phyloP scores from a whole-genome alignment of 192 early-diverging fungal species.

The Gigaspora rosea region DNA sequence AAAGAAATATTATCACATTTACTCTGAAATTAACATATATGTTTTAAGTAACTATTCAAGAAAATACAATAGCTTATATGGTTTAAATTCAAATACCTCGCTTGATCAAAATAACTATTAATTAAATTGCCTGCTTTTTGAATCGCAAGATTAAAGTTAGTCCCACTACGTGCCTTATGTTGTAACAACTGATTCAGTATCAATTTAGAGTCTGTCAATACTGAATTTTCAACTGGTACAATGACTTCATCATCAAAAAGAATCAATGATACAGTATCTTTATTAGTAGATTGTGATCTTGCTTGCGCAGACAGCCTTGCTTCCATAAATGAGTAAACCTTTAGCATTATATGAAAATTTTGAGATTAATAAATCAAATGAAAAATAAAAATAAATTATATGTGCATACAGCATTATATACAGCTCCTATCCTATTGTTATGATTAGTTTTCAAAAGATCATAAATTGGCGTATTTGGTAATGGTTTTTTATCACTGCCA shows the following conservation, averaged over 20 bases:
- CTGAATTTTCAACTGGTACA: conserved; percentile 24
- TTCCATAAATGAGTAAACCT: conserved; percentile 30
- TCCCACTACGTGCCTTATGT: conserved; percentile 9
- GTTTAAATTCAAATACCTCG: not conserved
- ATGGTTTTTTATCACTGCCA: not conserved
- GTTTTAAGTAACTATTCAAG: not conserved
- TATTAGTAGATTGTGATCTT: not conserved
- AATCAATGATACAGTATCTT: conserved; percentile 27
- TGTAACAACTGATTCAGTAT: conserved; percentile 10
- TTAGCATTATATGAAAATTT: not conserved
- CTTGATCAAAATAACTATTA: not conserved
- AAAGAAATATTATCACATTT: conserved; percentile 32
- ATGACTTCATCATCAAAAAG: not conserved
- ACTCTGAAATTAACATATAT: conserved; percentile 5
- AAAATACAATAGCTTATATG: not conserved
- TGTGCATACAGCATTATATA: conserved; percentile 12
- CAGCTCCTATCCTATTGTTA: conserved; percentile 24
- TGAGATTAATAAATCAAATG: not conserved
- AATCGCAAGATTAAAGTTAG: conserved; percentile 15
- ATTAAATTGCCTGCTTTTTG: conserved; percentile 10
- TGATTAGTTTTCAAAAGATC: not conserved
- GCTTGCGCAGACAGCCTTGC: not conserved
- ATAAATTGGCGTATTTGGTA: not conserved
- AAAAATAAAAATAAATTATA: not conserved
- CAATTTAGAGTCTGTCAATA: not conserved